Conservation (phyloP, 2,329 filamentous ascomycete genomes). For the Metarhizium album region DNA sequence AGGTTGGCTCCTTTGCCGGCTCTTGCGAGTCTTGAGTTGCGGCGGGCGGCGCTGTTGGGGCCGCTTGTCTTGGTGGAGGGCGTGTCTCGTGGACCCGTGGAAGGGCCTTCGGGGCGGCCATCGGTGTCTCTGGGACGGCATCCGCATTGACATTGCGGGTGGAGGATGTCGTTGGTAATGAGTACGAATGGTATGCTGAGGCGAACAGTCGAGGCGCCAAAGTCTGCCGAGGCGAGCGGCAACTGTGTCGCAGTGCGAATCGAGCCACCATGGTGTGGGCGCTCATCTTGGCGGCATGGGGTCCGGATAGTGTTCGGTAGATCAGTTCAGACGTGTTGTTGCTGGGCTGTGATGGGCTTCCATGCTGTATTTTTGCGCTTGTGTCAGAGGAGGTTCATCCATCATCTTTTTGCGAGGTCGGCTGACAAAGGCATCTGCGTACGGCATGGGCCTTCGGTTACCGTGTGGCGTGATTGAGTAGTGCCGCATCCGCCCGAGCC, state of each 20-base stretch:
- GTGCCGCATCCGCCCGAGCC: slow-evolving; percentile 12
- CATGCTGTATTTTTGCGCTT: not conserved
- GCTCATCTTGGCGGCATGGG: slow-evolving; percentile 31
- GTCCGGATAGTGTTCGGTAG: not conserved
- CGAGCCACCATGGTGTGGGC: slow-evolving; percentile 29
- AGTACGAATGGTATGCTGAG: slow-evolving; percentile 40
- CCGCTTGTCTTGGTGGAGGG: slow-evolving; percentile 24
- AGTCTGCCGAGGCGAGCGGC: slow-evolving; percentile 31
- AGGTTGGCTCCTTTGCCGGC: slow-evolving; percentile 3
- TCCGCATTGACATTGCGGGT: slow-evolving; percentile 31
- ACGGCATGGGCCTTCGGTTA: slow-evolving; percentile 2
- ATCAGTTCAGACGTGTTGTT: not conserved
- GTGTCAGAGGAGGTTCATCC: slow-evolving; percentile 3
- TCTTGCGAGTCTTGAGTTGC: slow-evolving; percentile 10
- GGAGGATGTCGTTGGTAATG: slow-evolving; percentile 32
- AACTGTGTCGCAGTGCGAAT: slow-evolving; percentile 28
- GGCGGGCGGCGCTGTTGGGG: slow-evolving; percentile 9
- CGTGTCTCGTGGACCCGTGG: slow-evolving; percentile 43
- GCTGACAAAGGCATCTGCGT: slow-evolving; percentile 2
- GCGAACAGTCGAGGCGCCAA: slow-evolving; percentile 23
- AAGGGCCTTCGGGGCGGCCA: slow-evolving; percentile 32
- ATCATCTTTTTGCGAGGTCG: not conserved
- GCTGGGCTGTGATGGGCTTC: not conserved
- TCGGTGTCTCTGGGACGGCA: slow-evolving; percentile 35
- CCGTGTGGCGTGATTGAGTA: slow-evolving; percentile 10